Percentiles rank a stretch among this genome's conserved stretches.
Conservation (phyloP, 2,329 filamentous ascomycete species). For the Didymosphaeria variabile region DNA sequence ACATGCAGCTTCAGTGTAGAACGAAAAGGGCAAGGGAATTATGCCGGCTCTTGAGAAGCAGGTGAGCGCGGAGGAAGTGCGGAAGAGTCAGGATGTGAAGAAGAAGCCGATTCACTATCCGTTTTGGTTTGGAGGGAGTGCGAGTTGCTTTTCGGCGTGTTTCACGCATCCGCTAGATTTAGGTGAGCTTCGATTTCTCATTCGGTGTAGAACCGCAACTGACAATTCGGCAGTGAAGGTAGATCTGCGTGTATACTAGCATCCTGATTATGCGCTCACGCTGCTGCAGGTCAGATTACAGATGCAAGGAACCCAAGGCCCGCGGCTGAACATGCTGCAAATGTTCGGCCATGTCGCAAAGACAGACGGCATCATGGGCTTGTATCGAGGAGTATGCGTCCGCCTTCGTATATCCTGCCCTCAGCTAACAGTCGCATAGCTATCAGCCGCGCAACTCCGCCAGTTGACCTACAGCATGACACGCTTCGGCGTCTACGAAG, state of each 20-base stretch:
- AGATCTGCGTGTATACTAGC: slow-evolving; percentile 22
- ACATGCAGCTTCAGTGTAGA: slow-evolving; percentile 40
- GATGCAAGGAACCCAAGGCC: slow-evolving; percentile 75
- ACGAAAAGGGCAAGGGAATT: slow-evolving; percentile 14
- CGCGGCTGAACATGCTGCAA: slow-evolving; percentile 78
- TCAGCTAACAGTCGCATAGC: slow-evolving; percentile 50
- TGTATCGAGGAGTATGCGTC: slow-evolving; percentile 79
- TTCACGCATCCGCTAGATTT: slow-evolving; percentile 95
- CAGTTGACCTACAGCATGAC: slow-evolving; percentile 95
- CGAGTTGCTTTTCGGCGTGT: slow-evolving; percentile 87
- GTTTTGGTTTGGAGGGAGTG: slow-evolving; percentile 93
- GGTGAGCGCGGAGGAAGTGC: slow-evolving; percentile 41
- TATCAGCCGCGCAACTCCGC: slow-evolving; percentile 90
- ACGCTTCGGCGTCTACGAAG: slow-evolving; percentile 95
- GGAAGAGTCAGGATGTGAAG: slow-evolving; percentile 55
- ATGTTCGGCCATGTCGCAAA: slow-evolving; percentile 85
- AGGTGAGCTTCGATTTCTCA: slow-evolving; percentile 65
- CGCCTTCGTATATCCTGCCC: neutral
- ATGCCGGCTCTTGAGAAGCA: slow-evolving; percentile 54
- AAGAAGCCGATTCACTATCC: slow-evolving; percentile 57
- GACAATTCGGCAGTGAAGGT: slow-evolving; percentile 55
- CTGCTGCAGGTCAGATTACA: slow-evolving; percentile 78
- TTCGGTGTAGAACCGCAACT: slow-evolving; percentile 29
- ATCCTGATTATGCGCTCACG: slow-evolving; percentile 26
- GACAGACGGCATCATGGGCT: slow-evolving; percentile 76